phyloP scores from a whole-genome alignment of 139 green algal species.

The Klebsormidium nitens region DNA sequence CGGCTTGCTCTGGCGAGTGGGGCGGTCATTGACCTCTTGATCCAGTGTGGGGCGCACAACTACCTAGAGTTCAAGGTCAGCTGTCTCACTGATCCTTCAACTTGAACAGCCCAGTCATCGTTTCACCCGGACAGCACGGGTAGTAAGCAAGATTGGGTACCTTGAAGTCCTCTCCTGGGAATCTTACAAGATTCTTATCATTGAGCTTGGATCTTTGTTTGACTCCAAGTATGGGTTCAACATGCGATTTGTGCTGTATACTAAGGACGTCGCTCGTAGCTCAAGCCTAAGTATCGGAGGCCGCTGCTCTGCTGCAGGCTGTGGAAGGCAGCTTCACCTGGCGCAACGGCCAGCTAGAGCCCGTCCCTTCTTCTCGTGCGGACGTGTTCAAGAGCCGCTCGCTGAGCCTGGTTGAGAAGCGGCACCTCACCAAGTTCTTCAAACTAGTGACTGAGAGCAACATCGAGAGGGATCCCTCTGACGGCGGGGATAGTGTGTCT shows the following conservation, averaged over 20 bases:
- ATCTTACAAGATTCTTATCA: no score
- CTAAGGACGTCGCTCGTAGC: no score
- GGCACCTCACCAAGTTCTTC: constrained; percentile 71
- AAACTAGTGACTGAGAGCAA: constrained; percentile 35
- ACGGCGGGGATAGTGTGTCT: constrained; percentile 5
- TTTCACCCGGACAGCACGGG: no score
- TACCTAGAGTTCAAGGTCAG: constrained; percentile 69
- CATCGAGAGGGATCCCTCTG: constrained; percentile 18
- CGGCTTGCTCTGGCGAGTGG: constrained; percentile 69
- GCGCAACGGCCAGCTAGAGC: constrained; percentile 19
- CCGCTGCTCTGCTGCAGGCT: no score
- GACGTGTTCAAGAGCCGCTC: constrained; percentile 72
- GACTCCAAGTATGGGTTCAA: no score
- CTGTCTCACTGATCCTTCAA: background rate
- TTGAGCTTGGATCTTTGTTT: no score
- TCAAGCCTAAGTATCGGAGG: no score
- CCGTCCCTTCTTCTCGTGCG: constrained; percentile 59
- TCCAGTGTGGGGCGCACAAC: constrained; percentile 62
- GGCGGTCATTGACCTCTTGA: constrained; percentile 62
- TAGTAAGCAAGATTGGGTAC: no score
- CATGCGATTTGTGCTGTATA: no score
- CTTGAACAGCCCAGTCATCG: no score
- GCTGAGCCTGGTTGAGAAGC: constrained; percentile 65
- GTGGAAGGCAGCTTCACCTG: constrained; percentile 51
- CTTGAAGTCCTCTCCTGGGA: no score